A percentile compares a stretch with the other conserved stretches of the same genome.
phyloP scores from a whole-genome alignment of 1,284 basidiomycete species.

The Xerocomus amazonicus region DNA sequence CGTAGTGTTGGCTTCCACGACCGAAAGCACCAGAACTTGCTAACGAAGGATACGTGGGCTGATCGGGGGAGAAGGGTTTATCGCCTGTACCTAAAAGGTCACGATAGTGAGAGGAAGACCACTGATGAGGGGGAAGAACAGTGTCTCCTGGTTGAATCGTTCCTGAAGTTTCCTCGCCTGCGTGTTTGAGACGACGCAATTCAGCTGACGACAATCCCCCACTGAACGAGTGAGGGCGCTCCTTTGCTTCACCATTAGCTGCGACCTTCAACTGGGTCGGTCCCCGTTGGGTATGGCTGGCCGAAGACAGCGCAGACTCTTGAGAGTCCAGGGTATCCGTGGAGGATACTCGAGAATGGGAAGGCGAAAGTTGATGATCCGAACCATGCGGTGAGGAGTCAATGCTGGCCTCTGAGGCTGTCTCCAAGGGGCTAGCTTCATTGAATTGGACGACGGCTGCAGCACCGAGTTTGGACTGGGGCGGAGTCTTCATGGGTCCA shows the following conservation, averaged over 20 bases:
- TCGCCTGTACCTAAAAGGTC: conserved; percentile 38
- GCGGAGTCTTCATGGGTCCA: conserved; percentile 57
- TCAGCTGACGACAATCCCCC: conserved; percentile 70
- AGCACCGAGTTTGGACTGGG: conserved; percentile 52
- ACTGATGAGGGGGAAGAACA: conserved; percentile 40
- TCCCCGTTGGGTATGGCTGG: conserved; percentile 54
- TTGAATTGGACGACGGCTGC: conserved; percentile 52
- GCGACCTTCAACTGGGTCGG: conserved; percentile 51
- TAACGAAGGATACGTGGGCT: conserved; percentile 70
- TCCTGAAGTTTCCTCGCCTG: conserved; percentile 47
- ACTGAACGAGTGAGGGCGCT: conserved; percentile 75
- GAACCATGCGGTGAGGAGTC: conserved; percentile 68
- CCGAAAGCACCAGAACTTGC: conserved; percentile 39
- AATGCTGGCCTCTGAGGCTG: conserved; percentile 63
- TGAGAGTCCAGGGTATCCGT: conserved; percentile 65
- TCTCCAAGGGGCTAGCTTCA: conserved; percentile 68
- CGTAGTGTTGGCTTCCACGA: conserved; percentile 46
- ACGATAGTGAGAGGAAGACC: conserved; percentile 46
- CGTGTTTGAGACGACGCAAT: conserved; percentile 67
- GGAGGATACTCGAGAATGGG: conserved; percentile 75
- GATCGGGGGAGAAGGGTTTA: conserved; percentile 43
- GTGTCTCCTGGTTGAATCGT: conserved; percentile 33
- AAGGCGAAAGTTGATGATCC: conserved; percentile 57
- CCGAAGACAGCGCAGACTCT: conserved; percentile 48
- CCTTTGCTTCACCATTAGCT: conserved; percentile 54